Percentiles rank a stretch among this genome's conserved stretches.
phyloP scores from a whole-genome alignment of 305 asterid species.

The Solanum hybrid region DNA sequence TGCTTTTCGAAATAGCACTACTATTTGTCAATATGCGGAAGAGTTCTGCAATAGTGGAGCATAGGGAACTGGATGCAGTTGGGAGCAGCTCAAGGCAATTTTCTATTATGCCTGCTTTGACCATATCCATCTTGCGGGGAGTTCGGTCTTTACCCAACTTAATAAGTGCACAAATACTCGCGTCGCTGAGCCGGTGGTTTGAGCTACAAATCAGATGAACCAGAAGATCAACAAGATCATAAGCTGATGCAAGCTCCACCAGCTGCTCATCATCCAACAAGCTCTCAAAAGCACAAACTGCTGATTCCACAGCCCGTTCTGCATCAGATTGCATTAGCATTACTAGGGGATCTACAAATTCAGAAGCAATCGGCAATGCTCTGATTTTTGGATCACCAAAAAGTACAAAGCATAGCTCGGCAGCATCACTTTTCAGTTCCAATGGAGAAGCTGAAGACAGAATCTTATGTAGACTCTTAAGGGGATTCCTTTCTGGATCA shows the following conservation, averaged over 20 bases:
- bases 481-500: slow-evolving; percentile 63
- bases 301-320: slow-evolving; percentile 57
- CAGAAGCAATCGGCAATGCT: slow-evolving; percentile 45
- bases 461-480: slow-evolving; percentile 46
- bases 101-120: slow-evolving; percentile 68
- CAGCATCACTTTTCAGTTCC: slow-evolving; percentile 66
- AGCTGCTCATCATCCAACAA: slow-evolving; percentile 64
- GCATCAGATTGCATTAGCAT: slow-evolving; percentile 57
- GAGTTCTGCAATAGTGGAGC: slow-evolving; percentile 75
- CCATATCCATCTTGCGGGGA: slow-evolving; percentile 84
- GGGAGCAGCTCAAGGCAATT: slow-evolving; percentile 72
- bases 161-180: slow-evolving; percentile 65
- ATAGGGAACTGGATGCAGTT: slow-evolving; percentile 54
- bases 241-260: slow-evolving; percentile 47
- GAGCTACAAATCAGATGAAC: slow-evolving; percentile 63
- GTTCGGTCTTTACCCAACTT: slow-evolving; percentile 84
- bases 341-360: slow-evolving; percentile 59
- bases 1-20: slow-evolving; percentile 61
- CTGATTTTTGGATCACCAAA: slow-evolving; percentile 48
- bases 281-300: slow-evolving; percentile 74
- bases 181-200: slow-evolving; percentile 63
- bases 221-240: slow-evolving; percentile 57
- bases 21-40: slow-evolving; percentile 88
- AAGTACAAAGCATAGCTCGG: slow-evolving; percentile 56
- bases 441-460: slow-evolving; percentile 42